Base-by-base conservation (phyloP, 129 eudicot species). In the Sambucus nigra region DNA sequence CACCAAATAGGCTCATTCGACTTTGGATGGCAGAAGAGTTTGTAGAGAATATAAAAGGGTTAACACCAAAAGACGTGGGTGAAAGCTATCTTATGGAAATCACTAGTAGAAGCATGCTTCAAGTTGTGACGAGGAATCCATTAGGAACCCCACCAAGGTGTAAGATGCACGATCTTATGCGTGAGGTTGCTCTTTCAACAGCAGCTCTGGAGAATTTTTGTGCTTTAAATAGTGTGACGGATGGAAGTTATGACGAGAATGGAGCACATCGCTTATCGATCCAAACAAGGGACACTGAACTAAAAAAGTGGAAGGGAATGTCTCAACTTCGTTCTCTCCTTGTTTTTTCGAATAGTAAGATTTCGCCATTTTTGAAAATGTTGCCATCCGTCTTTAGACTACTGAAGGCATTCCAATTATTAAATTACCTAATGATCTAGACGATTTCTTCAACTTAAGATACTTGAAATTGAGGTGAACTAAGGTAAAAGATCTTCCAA, bases 131-230 rank as follows among this genome's bases (percentile, higher is more conserved):
- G n/a, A 40, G 46, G 46, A 40, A 14, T n/a, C 46, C 13, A 7
- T 13, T 14, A 40, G 46, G 46, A 40, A 10, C 14, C 14, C 46
- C 46, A 40, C 8, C 8, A 27, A 27, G 2, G 5, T 66, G 51
- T n/a, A 66, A 66, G 25, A 57, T 66, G 64, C 64, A 56, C 28
- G 72, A 48, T 27, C 39, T 66, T 31, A 40, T 66, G 19, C 57
- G 58, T 33, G 59, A 66, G 48, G 47, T 66, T 38, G 64, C 65
- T 31, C 70, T 29, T 31, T 48, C 15, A 10, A 40, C 22, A 15
- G 56, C 9, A 22, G 22, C 9, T 15, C 33, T 7, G n/a, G 28
- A 11, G 55, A 50, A 25, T 4, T 14, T 40, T 7, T 40, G 46
- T 40, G 13, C 46, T 50, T 27, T 21, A 29, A 8, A 18, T 15